Percentiles rank a stretch among this genome's conserved stretches.
Conservation (phyloP, 2,329 filamentous ascomycete species). For the Talaromyces sp. region DNA sequence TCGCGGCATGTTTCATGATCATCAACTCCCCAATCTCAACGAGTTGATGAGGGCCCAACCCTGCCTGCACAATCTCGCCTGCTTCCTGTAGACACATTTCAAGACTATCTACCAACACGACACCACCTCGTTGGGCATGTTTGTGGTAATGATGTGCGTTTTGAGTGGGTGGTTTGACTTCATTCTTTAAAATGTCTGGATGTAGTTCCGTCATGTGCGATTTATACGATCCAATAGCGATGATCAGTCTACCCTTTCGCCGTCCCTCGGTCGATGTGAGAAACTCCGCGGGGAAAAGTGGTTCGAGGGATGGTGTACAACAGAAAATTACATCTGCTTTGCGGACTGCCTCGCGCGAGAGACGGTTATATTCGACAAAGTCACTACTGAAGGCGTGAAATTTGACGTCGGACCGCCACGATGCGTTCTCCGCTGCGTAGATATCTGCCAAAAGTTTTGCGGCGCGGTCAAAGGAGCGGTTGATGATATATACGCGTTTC, state of each 20-base stretch:
- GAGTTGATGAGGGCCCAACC: constrained; percentile 68
- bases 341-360: constrained; percentile 66
- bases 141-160: constrained; percentile 49
- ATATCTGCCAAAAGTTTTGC: constrained; percentile 52
- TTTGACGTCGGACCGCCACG: constrained; percentile 64
- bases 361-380: constrained; percentile 65
- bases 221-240: constrained; percentile 52
- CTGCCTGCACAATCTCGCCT: constrained; percentile 79
- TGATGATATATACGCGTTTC: constrained; percentile 77
- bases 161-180: constrained; percentile 45
- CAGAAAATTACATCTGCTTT: constrained; percentile 81
- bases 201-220: constrained; percentile 80
- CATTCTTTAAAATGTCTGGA: constrained; percentile 67
- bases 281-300: constrained; percentile 70
- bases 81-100: constrained; percentile 78
- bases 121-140: constrained; percentile 56
- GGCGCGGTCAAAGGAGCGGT: constrained; percentile 55
- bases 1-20: constrained; percentile 58
- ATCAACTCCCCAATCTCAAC: constrained; percentile 83
- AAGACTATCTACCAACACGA: constrained; percentile 65
- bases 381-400: constrained; percentile 67
- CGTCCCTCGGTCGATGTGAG: constrained; percentile 60
- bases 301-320: constrained; percentile 72
- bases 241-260: constrained; percentile 44
- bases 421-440: constrained; percentile 51